Evolutionary conservation across 2,329 filamentous ascomycete genomes (phyloP), one percentile per base, ranked within the genome.

Genomic region (Cercospora berteroae): DNA sequence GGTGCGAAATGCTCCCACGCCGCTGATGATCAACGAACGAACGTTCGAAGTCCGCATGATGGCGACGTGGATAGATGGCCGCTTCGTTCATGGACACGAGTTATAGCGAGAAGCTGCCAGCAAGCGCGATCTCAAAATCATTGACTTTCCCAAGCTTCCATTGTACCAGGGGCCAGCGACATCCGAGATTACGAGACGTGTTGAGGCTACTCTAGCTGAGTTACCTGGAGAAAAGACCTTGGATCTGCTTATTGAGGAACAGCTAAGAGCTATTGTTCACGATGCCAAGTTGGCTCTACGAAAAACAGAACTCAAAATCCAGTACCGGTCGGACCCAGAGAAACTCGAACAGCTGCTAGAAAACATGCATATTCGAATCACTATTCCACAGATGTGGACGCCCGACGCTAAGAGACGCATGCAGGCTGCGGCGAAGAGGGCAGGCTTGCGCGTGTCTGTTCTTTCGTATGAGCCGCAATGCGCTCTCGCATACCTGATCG

Each of bases 401-500:
- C 60, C 65, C 0, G 65, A 66, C 13, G 66, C 66, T 2, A 59
- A 62, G 16, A 20, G 58, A 1, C 39, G 56, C 2, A 70, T 72
- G 68, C 69, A 71, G 20, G 8, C 39, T 1, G 69, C 70, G 4
- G 67, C 69, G 2, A 66, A 67, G 23, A 29, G 27, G 1, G 66
- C 70, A 29, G 69, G 69, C 4, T 5, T 69, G 8, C 3, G 20
- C 1, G 18, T 70, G 2, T 64, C 63, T 3, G 52, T 64, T 2
- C 64, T 72, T 2, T 63, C 66, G 8, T 67, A 61, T 4, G 70
- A 72, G 48, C 67, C 69, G 1, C 52, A 67, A 20, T 67, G 67
- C 36, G 70, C 67, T 4, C 61, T 71, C 10, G 67, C 70, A 12
- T 67, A 67, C 33, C 39, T 68, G 1, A 23, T 70, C 23, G 36